Conservation (phyloP, 2,329 filamentous ascomycete species). For the Aureobasidium melanogenum region DNA sequence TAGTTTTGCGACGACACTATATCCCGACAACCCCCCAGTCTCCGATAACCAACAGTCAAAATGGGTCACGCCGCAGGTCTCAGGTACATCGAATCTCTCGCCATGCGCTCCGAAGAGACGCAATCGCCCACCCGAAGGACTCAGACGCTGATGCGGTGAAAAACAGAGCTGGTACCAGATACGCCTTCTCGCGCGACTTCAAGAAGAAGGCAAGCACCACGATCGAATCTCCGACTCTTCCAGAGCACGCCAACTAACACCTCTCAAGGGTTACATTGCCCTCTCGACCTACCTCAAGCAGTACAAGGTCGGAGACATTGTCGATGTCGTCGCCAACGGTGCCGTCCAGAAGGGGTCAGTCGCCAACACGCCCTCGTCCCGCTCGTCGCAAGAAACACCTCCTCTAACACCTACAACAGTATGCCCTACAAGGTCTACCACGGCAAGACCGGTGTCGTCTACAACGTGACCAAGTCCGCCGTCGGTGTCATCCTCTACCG, state of each 20-base stretch:
- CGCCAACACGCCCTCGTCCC: not conserved
- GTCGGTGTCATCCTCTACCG: conserved; percentile 99
- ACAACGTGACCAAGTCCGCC: conserved; percentile 95
- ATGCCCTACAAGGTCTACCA: conserved; percentile 99
- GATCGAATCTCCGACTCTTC: not conserved
- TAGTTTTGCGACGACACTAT: conserved; percentile 1
- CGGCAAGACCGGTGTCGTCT: conserved; percentile 68
- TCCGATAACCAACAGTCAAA: conserved; percentile 23
- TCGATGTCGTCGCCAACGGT: conserved; percentile 98
- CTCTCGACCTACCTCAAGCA: conserved; percentile 90
- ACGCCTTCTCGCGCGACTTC: conserved; percentile 82
- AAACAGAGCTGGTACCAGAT: conserved; percentile 30
- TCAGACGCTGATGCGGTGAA: conserved; percentile 10
- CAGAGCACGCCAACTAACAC: conserved; percentile 7
- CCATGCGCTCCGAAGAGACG: not conserved
- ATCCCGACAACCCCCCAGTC: conserved; percentile 4
- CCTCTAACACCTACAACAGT: conserved; percentile 41
- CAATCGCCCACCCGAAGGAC: not conserved
- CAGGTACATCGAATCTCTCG: conserved; percentile 15
- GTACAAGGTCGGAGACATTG: conserved; percentile 98
- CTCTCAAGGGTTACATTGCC: conserved; percentile 68
- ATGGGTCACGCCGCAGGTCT: conserved; percentile 47
- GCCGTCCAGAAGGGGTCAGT: conserved; percentile 94
- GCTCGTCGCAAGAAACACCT: not conserved
- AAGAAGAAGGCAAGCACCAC: conserved; percentile 48